Evolutionary conservation across 179 eudicot genomes (phyloP).

Genomic region (Spinacia oleracea): DNA sequence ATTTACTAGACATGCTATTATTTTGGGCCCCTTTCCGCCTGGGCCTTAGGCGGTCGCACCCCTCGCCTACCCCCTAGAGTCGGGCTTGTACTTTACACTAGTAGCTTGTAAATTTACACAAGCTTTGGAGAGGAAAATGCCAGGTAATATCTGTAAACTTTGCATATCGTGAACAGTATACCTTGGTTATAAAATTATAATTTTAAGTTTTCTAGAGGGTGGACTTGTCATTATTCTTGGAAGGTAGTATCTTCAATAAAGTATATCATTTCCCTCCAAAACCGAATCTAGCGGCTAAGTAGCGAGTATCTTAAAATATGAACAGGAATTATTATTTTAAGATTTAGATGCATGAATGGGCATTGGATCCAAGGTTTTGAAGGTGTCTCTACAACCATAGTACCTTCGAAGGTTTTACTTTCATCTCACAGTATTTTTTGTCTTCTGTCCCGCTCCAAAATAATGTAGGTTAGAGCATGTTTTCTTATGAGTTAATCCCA

Average conservation of each 20-base stretch:
- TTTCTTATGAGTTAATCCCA: background rate
- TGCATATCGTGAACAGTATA: background rate
- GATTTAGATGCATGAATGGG: too few relatives aligned
- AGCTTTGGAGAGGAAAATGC: background rate
- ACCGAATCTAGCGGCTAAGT: background rate
- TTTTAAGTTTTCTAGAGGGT: background rate
- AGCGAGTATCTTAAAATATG: background rate
- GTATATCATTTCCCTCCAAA: background rate
- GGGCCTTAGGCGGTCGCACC: too few relatives aligned
- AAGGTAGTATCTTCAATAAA: background rate
- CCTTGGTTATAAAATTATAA: background rate
- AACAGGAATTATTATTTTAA: background rate
- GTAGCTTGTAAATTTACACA: background rate
- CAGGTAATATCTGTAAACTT: background rate
- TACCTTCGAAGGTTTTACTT: background rate
- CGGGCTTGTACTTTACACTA: too few relatives aligned
- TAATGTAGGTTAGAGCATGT: background rate
- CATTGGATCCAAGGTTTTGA: too few relatives aligned
- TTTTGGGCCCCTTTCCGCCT: too few relatives aligned
- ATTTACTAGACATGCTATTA: too few relatives aligned
- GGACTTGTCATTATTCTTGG: background rate
- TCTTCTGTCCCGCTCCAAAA: background rate
- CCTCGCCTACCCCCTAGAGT: too few relatives aligned
- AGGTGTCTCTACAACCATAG: background rate
- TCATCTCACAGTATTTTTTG: background rate